phyloP scores from a whole-genome alignment of 2,329 filamentous ascomycete genomes.

The Claviceps sp. region DNA sequence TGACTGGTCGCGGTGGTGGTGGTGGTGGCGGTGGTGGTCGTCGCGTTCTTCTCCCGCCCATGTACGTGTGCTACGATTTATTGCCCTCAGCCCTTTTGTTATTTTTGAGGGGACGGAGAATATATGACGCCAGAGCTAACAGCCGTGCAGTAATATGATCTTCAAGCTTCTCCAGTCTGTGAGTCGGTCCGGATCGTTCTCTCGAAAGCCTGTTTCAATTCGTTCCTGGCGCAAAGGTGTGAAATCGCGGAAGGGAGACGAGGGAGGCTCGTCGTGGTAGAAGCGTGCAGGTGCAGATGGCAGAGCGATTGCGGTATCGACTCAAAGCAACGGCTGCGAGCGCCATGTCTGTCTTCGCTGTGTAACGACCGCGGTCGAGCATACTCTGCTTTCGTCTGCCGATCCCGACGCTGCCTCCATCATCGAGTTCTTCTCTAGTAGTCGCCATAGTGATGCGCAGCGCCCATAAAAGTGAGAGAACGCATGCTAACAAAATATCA shows the following conservation, averaged over 20 bases:
- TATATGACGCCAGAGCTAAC: constrained; percentile 12
- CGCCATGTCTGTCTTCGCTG: background rate
- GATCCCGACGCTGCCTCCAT: background rate
- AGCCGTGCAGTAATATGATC: constrained; percentile 28
- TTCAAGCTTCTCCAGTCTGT: constrained; percentile 65
- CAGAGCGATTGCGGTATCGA: background rate
- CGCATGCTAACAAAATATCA: constrained; percentile 20
- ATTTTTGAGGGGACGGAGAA: background rate
- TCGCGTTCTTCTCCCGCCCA: constrained; percentile 46
- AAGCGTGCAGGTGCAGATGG: too few species aligned
- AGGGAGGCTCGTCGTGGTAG: background rate
- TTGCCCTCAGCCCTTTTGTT: background rate
- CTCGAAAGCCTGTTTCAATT: background rate
- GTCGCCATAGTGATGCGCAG: background rate
- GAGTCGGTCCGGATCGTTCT: constrained; percentile 12
- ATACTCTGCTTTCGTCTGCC: background rate
- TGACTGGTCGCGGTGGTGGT: constrained; percentile 48
- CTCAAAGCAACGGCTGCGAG: background rate
- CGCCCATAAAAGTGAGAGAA: constrained; percentile 9
- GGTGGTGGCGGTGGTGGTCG: constrained; percentile 43
- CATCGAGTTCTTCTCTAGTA: background rate
- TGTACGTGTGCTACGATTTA: constrained; percentile 20
- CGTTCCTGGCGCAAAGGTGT: background rate
- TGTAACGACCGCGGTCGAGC: too few species aligned
- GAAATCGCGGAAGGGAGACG: background rate